phyloP scores from a whole-genome alignment of 768 basidiomycete genomes.

The Termitomyces sp. region DNA sequence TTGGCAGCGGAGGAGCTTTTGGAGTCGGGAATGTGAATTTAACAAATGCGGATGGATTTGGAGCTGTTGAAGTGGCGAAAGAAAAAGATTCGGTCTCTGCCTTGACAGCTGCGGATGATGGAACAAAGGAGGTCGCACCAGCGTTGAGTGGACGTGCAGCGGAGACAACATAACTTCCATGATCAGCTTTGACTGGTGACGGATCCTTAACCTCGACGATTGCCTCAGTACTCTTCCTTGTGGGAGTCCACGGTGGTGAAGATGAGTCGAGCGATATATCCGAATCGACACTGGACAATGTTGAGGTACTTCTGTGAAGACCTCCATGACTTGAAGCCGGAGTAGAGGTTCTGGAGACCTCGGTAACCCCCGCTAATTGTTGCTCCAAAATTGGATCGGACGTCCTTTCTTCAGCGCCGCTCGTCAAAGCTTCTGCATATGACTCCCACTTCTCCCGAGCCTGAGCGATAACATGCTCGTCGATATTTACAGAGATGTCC shows the following conservation, averaged over 20 bases:
- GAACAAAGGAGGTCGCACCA: slow-evolving; percentile 39
- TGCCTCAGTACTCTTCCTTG: slow-evolving; percentile 30
- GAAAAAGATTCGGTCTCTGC: slow-evolving; percentile 18
- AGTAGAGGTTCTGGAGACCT: slow-evolving; percentile 13
- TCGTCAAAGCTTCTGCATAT: slow-evolving; percentile 34
- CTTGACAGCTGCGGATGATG: slow-evolving; percentile 20
- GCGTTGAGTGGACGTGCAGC: slow-evolving; percentile 33
- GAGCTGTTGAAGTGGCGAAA: slow-evolving; percentile 14
- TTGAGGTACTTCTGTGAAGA: slow-evolving; percentile 27
- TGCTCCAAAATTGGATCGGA: slow-evolving; percentile 11
- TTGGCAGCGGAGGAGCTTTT: slow-evolving; percentile 30
- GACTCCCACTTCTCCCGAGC: slow-evolving; percentile 37
- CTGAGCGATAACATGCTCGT: slow-evolving; percentile 26
- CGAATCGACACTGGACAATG: slow-evolving; percentile 35
- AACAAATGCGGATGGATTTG: slow-evolving; percentile 19
- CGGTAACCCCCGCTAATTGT: slow-evolving; percentile 4
- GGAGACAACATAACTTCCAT: slow-evolving; percentile 13
- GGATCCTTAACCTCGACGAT: slow-evolving; percentile 29
- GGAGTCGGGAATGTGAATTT: slow-evolving; percentile 47
- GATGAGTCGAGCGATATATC: slow-evolving; percentile 38
- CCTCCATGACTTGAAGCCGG: slow-evolving; percentile 15
- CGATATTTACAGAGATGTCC: slow-evolving; percentile 19
- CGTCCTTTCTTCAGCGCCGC: slow-evolving; percentile 4
- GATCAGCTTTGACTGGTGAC: slow-evolving; percentile 22
- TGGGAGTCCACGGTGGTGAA: slow-evolving; percentile 47